Evolutionary conservation across 257 asterid species (phyloP).

Genomic region (Solanum appendiculatum): DNA sequence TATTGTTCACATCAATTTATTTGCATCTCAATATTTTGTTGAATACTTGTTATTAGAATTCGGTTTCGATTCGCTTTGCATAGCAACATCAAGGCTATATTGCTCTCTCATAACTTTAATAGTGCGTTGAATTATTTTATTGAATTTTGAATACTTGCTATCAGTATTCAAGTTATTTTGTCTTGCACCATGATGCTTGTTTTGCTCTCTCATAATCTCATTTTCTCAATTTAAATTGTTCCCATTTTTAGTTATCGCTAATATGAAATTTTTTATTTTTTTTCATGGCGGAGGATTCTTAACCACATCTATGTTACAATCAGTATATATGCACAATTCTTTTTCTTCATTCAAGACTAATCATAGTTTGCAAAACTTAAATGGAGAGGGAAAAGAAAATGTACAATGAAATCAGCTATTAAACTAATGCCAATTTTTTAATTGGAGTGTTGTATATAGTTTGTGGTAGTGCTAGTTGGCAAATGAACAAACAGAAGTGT

Average conservation of each 20-base stretch:
- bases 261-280: not conserved
- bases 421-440: not conserved
- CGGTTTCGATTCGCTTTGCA: not conserved
- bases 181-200: not conserved
- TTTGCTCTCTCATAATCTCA: not conserved
- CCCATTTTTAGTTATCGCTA: not conserved
- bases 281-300: not conserved
- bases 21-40: not conserved
- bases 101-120: not conserved
- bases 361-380: not conserved
- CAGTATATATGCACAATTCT: no score
- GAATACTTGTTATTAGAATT: not conserved
- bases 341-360: not conserved
- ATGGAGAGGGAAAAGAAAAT: not conserved
- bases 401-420: not conserved
- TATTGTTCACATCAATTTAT: not conserved
- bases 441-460: not conserved
- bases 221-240: not conserved
- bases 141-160: not conserved
- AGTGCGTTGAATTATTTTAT: not conserved
- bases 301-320: not conserved
- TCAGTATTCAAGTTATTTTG: not conserved
- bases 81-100: not conserved
- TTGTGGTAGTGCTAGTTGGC: not conserved
- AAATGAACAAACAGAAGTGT: not conserved